A percentile compares a stretch with the other conserved stretches of the same genome.
These are phyloP conservation scores for Cucurbita maxima DNA, from an alignment of 306 rosid genomes.

Conservation along the genomic window DNA sequence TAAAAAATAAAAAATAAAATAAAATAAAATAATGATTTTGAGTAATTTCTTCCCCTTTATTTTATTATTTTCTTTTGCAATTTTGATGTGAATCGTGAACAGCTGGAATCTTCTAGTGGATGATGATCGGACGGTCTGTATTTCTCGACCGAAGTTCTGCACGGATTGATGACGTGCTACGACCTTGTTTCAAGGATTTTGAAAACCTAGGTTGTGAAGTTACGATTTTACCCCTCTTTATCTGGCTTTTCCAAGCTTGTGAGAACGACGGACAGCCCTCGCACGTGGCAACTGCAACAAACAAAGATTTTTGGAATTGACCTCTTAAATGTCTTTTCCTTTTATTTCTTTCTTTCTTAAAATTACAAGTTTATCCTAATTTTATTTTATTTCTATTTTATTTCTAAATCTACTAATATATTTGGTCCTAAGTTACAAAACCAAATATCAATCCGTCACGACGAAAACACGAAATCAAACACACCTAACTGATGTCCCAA, in stretches of 20 bases:
- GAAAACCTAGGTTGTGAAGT: background rate
- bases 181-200: background rate
- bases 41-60: constrained; percentile 9
- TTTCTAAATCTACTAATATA: too few species aligned
- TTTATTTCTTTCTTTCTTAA: too few species aligned
- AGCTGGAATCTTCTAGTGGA: constrained; percentile 21
- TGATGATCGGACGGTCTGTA: constrained; percentile 22
- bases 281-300: background rate
- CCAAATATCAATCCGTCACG: too few species aligned
- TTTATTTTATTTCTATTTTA: too few species aligned
- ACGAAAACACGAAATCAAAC: too few species aligned
- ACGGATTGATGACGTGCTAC: constrained; percentile 49
- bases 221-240: background rate
- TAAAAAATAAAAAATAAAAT: too few species aligned
- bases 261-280: background rate
- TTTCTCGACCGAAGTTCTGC: background rate
- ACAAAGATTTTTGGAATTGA: background rate
- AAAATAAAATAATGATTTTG: background rate
- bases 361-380: background rate
- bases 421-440: too few species aligned
- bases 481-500: too few species aligned
- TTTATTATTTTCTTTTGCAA: constrained; percentile 1
- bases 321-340: background rate
- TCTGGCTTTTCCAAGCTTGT: background rate
- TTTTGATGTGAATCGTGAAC: constrained; percentile 17